Percentiles rank a stretch among this genome's conserved stretches.
phyloP scores from a whole-genome alignment of 768 basidiomycete species.

The Kwoniella dendrophila region DNA sequence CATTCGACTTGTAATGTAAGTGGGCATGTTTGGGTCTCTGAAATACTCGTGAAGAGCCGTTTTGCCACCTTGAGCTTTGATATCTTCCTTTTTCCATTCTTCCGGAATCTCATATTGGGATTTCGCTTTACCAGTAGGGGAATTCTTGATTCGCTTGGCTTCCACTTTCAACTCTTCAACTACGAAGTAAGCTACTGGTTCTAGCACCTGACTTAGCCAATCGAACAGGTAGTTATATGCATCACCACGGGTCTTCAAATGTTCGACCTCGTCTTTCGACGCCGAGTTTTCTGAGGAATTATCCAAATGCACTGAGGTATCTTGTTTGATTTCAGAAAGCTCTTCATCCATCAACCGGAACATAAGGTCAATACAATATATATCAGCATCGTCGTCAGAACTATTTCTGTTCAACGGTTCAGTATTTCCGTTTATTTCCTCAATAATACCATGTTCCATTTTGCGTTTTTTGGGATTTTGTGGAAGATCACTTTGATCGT shows the following conservation, averaged over 20 bases:
- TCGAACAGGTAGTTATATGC: constrained; percentile 33
- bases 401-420: too few species aligned
- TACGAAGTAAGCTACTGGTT: constrained; percentile 28
- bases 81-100: constrained; percentile 26
- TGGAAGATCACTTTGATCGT: too few species aligned
- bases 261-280: not conserved
- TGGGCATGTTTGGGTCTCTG: not conserved
- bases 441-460: too few species aligned
- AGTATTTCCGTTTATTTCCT: too few species aligned
- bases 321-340: too few species aligned
- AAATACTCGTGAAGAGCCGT: constrained; percentile 5
- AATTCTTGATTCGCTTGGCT: constrained; percentile 10
- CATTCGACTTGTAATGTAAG: not conserved
- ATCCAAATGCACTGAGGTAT: too few species aligned
- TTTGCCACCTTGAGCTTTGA: constrained; percentile 20
- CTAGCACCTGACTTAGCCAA: constrained; percentile 33
- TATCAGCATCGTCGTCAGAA: too few species aligned
- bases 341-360: too few species aligned
- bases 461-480: too few species aligned
- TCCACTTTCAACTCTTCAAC: constrained; percentile 22
- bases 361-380: too few species aligned
- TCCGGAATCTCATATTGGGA: not conserved
- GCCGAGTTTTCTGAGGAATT: not conserved
- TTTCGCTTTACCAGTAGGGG: too few species aligned
- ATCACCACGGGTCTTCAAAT: constrained; percentile 17